Base-by-base conservation (phyloP, 768 basidiomycete genomes). In the Boletus rubroflammeus region DNA sequence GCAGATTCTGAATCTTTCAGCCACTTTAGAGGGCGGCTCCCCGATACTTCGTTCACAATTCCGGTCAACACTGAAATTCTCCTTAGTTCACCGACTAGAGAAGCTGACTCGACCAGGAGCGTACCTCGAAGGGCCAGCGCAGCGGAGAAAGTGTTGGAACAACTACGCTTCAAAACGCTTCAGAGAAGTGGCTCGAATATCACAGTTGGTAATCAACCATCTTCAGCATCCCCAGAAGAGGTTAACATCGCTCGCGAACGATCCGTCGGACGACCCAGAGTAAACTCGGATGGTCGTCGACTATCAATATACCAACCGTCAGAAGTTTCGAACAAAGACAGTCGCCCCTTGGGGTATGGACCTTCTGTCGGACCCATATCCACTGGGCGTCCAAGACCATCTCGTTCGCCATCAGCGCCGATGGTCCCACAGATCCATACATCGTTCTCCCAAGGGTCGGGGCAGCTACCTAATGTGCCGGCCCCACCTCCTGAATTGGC, bases 111-210 rank as follows among this genome's bases (percentile, higher is more conserved):
- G 32, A 53, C 57, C 6, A 57, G 49, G 31, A 54, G 50, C 15
- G 46, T 53, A 3, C 76, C 77, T 9, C 78, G 84, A 53, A 71
- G 82, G 51, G 72, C 81, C 4, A 88, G 86, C 56, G 84, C 81
- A 11, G 86, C 87, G 0, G 86, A 89, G 64, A 81, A 79, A 47
- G 81, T 85, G 1, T 73, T 89, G 13, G 86, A 86, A 60, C 82
- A 86, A 56, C 73, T 87, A 23, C 77, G 82, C 14, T 79, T 70
- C 56, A 77, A 80, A 47, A 82, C 83, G 55, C 69, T 79, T n/a
- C 80, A 79, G 52, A 78, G 79, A 62, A 65, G 73, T 2, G 72
- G 73, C 11, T 49, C 63, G 2, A 62, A 46, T 13, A 36, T 56
- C 28, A 54, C 53, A 3, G 14, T 60, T 29, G 56, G 47, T 21